Evolutionary conservation across 148 eudicot species (phyloP), one percentile per base, ranked within the genome.

Genomic region (Chenopodium formosanum): DNA sequence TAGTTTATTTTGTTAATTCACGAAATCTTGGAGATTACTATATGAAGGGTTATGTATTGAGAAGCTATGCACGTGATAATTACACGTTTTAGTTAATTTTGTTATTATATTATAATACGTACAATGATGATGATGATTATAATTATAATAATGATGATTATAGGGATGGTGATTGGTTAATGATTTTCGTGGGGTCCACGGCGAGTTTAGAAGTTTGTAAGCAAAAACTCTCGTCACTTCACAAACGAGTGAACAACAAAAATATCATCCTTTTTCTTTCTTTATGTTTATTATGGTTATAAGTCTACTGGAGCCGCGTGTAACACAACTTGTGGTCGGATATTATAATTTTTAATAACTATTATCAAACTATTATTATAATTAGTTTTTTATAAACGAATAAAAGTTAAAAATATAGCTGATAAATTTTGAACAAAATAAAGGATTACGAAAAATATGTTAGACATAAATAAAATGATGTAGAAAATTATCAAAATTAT

Each of bases 181-280:
- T 74, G 46, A 75, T 37, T 75, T 75, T 32, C 40, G 66, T 76
- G 78, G 50, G 78, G 25, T 76, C 78, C 78, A 60, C 67, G 50
- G 46, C 16, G 37, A 34, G 31, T 46, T 22, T 11, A 29, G 14
- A 27, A 52, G 16, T 50, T 40, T 53, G 11, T n/a, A 56, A 56
- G 47, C 62, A 2, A 75, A 75, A 62, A 25, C 47, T n/a, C 3
- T 65, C 58, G 22, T 77, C 14, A 50, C 44, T 67, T 47, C 50
- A 37, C 12, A 65, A 64, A 78, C 81, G 74, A 78, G 50, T 60
- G 79, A 60, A 6, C 68, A 37, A 46, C 70, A 76, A 0, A 37
- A 31, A 16, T 34, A 31, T 75, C 37, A 7, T 40, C n/a, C 47
- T 70, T 60, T 78, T 75, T 37, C 44, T 37, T 5, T 37, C 44